These are phyloP conservation scores for Phtheirospermum japonicum DNA, from an alignment of 257 asterid genomes.

Conservation along the genomic window DNA sequence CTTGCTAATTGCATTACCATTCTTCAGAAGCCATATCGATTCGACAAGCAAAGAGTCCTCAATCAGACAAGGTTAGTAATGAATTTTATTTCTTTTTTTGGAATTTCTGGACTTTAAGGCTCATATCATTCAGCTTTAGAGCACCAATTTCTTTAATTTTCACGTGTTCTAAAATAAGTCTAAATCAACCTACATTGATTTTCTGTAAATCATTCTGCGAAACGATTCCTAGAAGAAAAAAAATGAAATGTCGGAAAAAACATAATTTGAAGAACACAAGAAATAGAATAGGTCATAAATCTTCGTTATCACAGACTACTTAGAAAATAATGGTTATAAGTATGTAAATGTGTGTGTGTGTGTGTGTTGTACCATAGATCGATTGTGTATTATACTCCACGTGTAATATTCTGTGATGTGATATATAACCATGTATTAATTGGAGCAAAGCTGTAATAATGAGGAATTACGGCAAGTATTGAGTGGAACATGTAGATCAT, in stretches of 20 bases:
- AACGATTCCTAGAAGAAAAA: background rate
- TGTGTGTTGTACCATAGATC: too few relatives aligned
- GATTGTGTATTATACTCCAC: too few relatives aligned
- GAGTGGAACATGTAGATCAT: background rate
- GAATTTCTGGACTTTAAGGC: constrained; percentile 17
- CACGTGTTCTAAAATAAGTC: constrained; percentile 14
- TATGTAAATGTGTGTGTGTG: background rate
- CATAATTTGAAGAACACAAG: background rate
- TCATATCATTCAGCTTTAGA: constrained; percentile 9
- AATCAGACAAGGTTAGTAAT: constrained; percentile 24
- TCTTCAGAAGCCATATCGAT: constrained; percentile 12
- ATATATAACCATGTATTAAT: background rate
- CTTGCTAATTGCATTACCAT: constrained; percentile 12
- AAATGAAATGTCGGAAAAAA: background rate
- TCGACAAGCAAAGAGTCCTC: constrained; percentile 16
- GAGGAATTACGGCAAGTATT: background rate
- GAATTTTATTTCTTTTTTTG: background rate
- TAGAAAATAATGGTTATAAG: background rate
- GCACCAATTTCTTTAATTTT: constrained; percentile 4
- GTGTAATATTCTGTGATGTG: too few relatives aligned
- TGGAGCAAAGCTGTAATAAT: background rate
- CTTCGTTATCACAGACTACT: constrained; percentile 1
- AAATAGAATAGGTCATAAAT: background rate
- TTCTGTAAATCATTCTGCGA: constrained; percentile 8
- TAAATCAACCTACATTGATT: background rate